These are phyloP conservation scores for Malbranchea zuffiana DNA, from an alignment of 2,329 filamentous ascomycete species.

Conservation along the genomic window DNA sequence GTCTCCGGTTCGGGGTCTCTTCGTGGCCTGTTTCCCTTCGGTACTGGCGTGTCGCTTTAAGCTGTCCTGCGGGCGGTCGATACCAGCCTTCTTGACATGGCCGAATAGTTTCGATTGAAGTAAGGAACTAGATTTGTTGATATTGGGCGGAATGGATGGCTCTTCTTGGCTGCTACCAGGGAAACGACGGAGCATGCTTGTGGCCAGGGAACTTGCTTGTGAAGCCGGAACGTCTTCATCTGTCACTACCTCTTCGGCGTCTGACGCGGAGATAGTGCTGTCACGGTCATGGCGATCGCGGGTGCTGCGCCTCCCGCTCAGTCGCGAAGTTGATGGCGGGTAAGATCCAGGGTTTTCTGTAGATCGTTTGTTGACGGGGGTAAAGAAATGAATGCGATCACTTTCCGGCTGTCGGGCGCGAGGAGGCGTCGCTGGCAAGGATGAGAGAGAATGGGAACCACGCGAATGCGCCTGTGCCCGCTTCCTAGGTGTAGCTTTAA, in stretches of 20 bases:
- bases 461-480: slow-evolving; percentile 53
- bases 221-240: slow-evolving; percentile 61
- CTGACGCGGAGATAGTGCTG: slow-evolving; percentile 68
- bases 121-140: slow-evolving; percentile 35
- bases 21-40: slow-evolving; percentile 30
- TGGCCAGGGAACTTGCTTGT: slow-evolving; percentile 66
- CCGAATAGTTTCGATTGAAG: slow-evolving; percentile 56
- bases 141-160: slow-evolving; percentile 26
- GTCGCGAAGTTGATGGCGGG: slow-evolving; percentile 25
- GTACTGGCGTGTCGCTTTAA: slow-evolving; percentile 34
- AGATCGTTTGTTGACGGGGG: slow-evolving; percentile 43
- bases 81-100: slow-evolving; percentile 46
- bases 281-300: slow-evolving; percentile 61
- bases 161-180: slow-evolving; percentile 33
- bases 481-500: slow-evolving; percentile 59
- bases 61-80: slow-evolving; percentile 23
- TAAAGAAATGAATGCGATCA: slow-evolving; percentile 43
- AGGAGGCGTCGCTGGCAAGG: slow-evolving; percentile 65
- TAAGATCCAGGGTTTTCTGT: background rate
- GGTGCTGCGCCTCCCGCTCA: slow-evolving; percentile 23
- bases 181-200: slow-evolving; percentile 58
- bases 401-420: slow-evolving; percentile 42
- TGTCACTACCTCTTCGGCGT: slow-evolving; percentile 41
- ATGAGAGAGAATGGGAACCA: slow-evolving; percentile 73
- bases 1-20: slow-evolving; percentile 41